Base-by-base conservation (phyloP, 164 flowering plant genomes). In the Berberis thunbergii region DNA sequence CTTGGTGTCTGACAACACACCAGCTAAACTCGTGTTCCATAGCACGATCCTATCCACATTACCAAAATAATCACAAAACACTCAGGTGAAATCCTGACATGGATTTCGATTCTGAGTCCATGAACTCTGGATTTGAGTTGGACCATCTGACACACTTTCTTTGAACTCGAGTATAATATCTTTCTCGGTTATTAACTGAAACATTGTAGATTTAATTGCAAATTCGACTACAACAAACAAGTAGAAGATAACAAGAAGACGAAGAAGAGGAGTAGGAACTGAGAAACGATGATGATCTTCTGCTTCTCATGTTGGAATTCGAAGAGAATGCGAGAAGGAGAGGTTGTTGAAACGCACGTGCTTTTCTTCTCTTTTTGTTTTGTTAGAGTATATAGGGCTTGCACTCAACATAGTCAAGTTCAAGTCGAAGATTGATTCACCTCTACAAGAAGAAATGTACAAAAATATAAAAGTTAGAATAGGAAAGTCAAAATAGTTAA, bases 141-240 rank as follows among this genome's bases (percentile, higher is more conserved):
- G 99, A 72, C 91, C 99, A 63, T 70, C 68, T 0, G 88, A 65
- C 57, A 91, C 65, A 68, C 76, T 75, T 6, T 78, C 86, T 70
- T 85, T 94, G 77, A 94, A 94, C 62, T 89, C 83, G 48, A 94
- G 84, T 78, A 94, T 61, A 72, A 89, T 81, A 72, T 87, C 92
- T 76, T 75, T 84, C 68, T 91, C 97, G 4, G 84, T 69, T 4
- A 67, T 70, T 4, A n/a, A n/a, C n/a, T 85, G 71, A 41, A 67
- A 74, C 46, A 74, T 70, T 10, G 64, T 38, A 38, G 74, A 69
- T 55, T 58, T 66, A 38, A 74, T 26, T 26, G 26, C 26, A 26
- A 26, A 26, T 26, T 26, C 26, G 26, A 26, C 26, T 26, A 26
- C 26, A 26, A 26, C 26, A 26, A 26, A 26, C 26, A 26, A 26